Evolutionary conservation across 83 land plant genomes (phyloP).

Genomic region (Diphasiastrum complanatum): DNA sequence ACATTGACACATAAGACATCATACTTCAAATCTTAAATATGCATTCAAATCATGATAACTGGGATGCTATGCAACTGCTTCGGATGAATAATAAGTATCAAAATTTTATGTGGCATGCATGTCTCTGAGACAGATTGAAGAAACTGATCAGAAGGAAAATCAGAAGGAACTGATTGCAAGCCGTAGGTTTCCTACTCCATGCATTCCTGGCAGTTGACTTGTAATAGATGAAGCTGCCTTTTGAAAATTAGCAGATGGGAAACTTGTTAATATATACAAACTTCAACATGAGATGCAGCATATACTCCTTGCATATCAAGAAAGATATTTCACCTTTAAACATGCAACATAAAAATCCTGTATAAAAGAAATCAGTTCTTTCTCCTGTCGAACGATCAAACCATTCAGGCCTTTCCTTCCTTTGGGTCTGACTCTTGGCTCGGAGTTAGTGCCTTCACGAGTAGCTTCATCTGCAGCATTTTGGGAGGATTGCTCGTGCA

Average conservation of each 20-base stretch:
- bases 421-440: constrained; percentile 17
- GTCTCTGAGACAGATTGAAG: too few relatives aligned
- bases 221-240: too few relatives aligned
- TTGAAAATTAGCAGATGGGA: not conserved
- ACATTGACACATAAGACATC: too few relatives aligned
- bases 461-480: constrained; percentile 42
- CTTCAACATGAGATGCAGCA: not conserved
- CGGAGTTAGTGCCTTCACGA: constrained; percentile 40
- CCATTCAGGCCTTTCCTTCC: constrained; percentile 52
- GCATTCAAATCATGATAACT: too few relatives aligned
- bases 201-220: too few relatives aligned
- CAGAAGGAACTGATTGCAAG: constrained; percentile 1
- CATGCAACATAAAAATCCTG: constrained; percentile 51
- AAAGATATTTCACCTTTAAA: constrained; percentile 35
- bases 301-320: not conserved
- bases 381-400: constrained; percentile 38
- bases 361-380: constrained; percentile 23
- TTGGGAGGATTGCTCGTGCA: not conserved
- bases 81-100: too few relatives aligned
- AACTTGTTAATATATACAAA: not conserved
- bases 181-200: not conserved
- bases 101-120: too few relatives aligned
- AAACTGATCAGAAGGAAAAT: too few relatives aligned
- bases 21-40: too few relatives aligned
- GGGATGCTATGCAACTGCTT: too few relatives aligned